These are phyloP conservation scores for Vanrija sp. DNA, from an alignment of 1,284 basidiomycete species.

Conservation along the genomic window DNA sequence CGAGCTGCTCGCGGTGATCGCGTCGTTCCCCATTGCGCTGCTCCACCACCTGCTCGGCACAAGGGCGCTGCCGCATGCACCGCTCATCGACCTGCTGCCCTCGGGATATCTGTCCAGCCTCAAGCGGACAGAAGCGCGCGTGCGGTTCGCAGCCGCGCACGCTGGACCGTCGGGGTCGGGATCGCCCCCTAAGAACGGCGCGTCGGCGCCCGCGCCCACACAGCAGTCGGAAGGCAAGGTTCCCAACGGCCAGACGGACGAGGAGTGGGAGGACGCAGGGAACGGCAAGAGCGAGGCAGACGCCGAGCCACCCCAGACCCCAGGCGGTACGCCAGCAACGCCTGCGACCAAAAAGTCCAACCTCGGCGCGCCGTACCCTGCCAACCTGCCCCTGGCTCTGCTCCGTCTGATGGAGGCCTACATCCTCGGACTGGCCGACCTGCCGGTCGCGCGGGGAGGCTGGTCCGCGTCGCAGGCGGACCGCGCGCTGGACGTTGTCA, in stretches of 20 bases:
- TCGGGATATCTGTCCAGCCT: constrained; percentile 38
- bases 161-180: constrained; percentile 30
- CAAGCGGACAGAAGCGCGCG: constrained; percentile 44
- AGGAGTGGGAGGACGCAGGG: constrained; percentile 1
- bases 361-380: constrained; percentile 37
- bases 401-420: constrained; percentile 46
- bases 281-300: neutral
- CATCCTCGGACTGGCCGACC: constrained; percentile 34
- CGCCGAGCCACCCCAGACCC: neutral
- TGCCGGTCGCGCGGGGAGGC: constrained; percentile 28
- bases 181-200: constrained; percentile 2
- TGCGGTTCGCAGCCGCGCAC: constrained; percentile 41
- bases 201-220: neutral
- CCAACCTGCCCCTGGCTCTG: constrained; percentile 43
- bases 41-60: constrained; percentile 46
- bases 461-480: constrained; percentile 43
- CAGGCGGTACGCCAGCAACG: neutral
- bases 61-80: constrained; percentile 42
- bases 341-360: constrained; percentile 33
- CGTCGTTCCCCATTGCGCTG: constrained; percentile 45
- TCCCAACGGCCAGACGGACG: constrained; percentile 2
- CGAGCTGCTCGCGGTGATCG: constrained; percentile 40
- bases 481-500: constrained; percentile 35
- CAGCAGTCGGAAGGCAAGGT: neutral
- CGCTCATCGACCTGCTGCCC: constrained; percentile 43